phyloP scores from a whole-genome alignment of 805 yeast genomes.

The Candida pseudofarinosa region DNA sequence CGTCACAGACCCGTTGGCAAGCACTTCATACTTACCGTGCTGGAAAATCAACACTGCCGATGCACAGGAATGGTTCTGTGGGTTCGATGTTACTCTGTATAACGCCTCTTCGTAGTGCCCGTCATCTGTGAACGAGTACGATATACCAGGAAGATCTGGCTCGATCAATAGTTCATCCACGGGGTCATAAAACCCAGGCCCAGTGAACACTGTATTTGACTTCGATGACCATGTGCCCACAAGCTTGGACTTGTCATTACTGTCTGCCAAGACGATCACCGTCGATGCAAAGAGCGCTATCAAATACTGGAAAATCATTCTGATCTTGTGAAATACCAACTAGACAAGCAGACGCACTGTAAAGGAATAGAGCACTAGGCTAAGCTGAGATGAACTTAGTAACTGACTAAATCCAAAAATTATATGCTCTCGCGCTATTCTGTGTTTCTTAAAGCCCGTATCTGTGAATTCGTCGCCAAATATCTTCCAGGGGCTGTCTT shows the following conservation, averaged over 20 bases:
- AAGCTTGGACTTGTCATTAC: conserved; percentile 41
- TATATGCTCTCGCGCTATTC: too few species aligned
- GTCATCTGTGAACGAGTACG: conserved; percentile 88
- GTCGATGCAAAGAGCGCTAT: conserved; percentile 1
- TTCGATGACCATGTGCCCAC: conserved; percentile 96
- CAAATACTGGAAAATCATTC: conserved; percentile 5
- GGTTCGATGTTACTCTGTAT: conserved; percentile 71
- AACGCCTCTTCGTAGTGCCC: conserved; percentile 89
- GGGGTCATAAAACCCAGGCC: conserved; percentile 95
- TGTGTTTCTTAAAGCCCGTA: too few species aligned
- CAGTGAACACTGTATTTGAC: conserved; percentile 91
- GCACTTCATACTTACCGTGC: conserved; percentile 75
- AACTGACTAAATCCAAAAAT: too few species aligned
- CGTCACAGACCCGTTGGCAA: conserved; percentile 61
- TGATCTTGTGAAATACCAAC: neutral
- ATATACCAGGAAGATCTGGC: conserved; percentile 93
- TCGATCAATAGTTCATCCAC: conserved; percentile 91
- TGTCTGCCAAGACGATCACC: conserved; percentile 16
- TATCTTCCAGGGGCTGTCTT: too few species aligned
- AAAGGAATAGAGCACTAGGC: too few species aligned
- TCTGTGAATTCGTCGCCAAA: too few species aligned
- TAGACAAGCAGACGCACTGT: too few species aligned
- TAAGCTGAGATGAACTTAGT: too few species aligned
- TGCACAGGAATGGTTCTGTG: conserved; percentile 77
- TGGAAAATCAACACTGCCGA: conserved; percentile 78